A percentile compares a stretch with the other conserved stretches of the same genome.
These are phyloP conservation scores for Globisporangium echinulatum DNA, from an alignment of 352 stramenopile species.

Conservation along the genomic window DNA sequence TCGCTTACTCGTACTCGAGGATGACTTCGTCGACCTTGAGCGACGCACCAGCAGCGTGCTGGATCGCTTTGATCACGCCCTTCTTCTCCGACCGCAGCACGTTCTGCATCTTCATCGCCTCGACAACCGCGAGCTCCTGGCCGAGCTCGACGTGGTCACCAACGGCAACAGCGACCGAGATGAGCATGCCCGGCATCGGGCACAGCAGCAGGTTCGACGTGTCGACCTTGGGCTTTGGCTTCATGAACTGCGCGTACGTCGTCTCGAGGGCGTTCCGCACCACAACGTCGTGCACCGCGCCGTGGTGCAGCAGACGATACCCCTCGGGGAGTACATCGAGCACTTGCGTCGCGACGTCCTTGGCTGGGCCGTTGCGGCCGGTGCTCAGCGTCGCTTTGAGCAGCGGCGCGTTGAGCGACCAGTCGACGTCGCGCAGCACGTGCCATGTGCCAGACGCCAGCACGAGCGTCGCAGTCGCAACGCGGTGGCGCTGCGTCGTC, in stretches of 20 bases:
- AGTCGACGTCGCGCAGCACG: slow-evolving; percentile 46
- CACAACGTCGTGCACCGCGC: slow-evolving; percentile 83
- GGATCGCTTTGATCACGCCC: slow-evolving; percentile 83
- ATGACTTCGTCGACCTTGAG: slow-evolving; percentile 91
- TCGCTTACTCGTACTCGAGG: slow-evolving; percentile 84
- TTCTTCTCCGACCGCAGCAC: slow-evolving; percentile 89
- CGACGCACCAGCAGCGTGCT: slow-evolving; percentile 73
- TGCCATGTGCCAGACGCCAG: slow-evolving; percentile 42
- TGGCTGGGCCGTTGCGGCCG: slow-evolving; percentile 14
- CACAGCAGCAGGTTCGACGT: slow-evolving; percentile 88
- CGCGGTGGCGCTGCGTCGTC: slow-evolving; percentile 23
- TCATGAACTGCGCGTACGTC: slow-evolving; percentile 84
- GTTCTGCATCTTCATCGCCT: slow-evolving; percentile 99
- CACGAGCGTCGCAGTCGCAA: slow-evolving; percentile 25
- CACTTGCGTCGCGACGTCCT: slow-evolving; percentile 43
- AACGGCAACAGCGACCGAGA: slow-evolving; percentile 75
- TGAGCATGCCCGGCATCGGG: slow-evolving; percentile 94
- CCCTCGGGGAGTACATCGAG: slow-evolving; percentile 55
- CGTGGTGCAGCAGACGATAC: slow-evolving; percentile 81
- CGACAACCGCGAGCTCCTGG: slow-evolving; percentile 92
- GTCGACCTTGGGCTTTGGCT: slow-evolving; percentile 87
- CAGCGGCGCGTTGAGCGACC: slow-evolving; percentile 50
- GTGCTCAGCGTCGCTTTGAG: slow-evolving; percentile 41
- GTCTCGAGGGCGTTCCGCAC: slow-evolving; percentile 88
- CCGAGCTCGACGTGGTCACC: slow-evolving; percentile 92